Percentiles rank a stretch among this genome's conserved stretches.
These are phyloP conservation scores for Astrothelium macrocarpum DNA, from an alignment of 495 filamentous ascomycete genomes.

Conservation along the genomic window DNA sequence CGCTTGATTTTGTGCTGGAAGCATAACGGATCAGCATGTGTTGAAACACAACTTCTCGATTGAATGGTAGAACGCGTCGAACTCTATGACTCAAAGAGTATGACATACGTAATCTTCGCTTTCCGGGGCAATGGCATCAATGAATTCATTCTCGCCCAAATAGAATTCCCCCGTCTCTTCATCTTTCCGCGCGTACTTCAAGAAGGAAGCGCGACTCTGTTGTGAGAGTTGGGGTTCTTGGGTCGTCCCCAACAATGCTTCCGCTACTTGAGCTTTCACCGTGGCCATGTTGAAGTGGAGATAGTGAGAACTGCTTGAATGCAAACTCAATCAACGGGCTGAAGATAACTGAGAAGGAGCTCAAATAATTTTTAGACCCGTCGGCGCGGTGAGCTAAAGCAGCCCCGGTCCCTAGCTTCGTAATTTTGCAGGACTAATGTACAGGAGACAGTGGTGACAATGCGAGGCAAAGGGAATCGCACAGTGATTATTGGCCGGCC, in stretches of 20 bases:
- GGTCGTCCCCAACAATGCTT: constrained; percentile 31
- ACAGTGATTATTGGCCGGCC: neutral
- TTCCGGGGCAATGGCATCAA: constrained; percentile 79
- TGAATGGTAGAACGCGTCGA: neutral
- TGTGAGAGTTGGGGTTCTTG: constrained; percentile 52
- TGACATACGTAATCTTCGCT: constrained; percentile 79
- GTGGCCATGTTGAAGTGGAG: constrained; percentile 19
- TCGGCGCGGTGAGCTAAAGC: neutral
- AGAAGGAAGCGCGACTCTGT: constrained; percentile 62
- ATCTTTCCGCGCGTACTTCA: constrained; percentile 66
- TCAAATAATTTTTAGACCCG: neutral
- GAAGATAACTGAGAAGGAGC: neutral
- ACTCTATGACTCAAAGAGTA: constrained; percentile 19
- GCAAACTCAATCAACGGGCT: neutral
- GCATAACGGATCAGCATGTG: constrained; percentile 2
- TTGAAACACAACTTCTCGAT: neutral
- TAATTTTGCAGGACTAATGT: neutral
- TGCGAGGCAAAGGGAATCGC: neutral
- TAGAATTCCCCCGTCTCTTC: constrained; percentile 63
- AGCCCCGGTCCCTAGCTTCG: neutral
- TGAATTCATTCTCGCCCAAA: constrained; percentile 76
- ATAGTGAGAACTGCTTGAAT: neutral
- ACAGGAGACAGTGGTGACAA: neutral
- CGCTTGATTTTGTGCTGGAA: constrained; percentile 90
- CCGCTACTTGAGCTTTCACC: constrained; percentile 29